A percentile compares a stretch with the other conserved stretches of the same genome.
Conservation (phyloP, 768 basidiomycete genomes). For the Calvatia gigantea region DNA sequence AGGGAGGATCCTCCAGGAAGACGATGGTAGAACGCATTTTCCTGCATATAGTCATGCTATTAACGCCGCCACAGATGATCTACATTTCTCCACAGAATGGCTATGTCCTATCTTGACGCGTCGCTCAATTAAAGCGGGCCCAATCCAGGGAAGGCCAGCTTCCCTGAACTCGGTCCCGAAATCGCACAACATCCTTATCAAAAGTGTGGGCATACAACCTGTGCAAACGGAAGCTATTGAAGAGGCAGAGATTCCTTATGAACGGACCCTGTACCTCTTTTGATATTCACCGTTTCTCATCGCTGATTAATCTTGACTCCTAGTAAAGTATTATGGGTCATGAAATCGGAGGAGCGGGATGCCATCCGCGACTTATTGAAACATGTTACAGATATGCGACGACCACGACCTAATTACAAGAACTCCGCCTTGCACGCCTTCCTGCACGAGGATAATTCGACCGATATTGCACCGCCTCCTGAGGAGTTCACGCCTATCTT, state of each 20-base stretch:
- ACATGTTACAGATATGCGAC: conserved; percentile 3
- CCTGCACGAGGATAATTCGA: conserved; percentile 12
- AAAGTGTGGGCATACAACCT: conserved; percentile 10
- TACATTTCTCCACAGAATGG: conserved; percentile 22
- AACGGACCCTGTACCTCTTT: conserved; percentile 22
- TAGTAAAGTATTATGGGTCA: conserved; percentile 6
- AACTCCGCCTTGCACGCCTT: conserved; percentile 24
- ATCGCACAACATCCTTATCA: background rate
- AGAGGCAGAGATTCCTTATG: conserved; percentile 14
- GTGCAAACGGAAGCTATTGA: conserved; percentile 24
- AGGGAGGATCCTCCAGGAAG: conserved; percentile 34
- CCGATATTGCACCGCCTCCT: background rate
- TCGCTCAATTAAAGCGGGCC: conserved; percentile 44
- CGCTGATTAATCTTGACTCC: background rate
- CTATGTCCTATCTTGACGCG: conserved; percentile 44
- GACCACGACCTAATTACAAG: conserved; percentile 14
- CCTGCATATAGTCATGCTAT: background rate
- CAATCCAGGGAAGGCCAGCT: conserved; percentile 26
- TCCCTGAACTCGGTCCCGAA: background rate
- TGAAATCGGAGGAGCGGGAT: background rate
- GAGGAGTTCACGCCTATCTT: conserved; percentile 36
- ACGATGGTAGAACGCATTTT: conserved; percentile 26
- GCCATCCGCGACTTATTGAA: background rate
- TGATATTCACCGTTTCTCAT: background rate
- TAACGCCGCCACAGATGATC: background rate